Conservation (phyloP, 1,284 basidiomycete genomes). For the Mycosarcoma maydis region DNA sequence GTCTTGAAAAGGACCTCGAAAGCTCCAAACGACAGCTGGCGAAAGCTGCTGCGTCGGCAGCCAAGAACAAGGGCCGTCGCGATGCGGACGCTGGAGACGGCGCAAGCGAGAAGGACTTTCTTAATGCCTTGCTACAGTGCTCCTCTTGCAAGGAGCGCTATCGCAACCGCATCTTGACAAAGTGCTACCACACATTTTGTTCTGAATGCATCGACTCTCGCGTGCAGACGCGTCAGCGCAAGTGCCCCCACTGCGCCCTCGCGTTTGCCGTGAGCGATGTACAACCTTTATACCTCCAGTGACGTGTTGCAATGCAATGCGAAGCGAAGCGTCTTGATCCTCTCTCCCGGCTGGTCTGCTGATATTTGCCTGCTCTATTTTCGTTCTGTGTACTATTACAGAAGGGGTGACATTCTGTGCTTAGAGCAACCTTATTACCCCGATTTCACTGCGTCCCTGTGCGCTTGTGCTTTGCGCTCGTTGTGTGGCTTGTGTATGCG, state of each 20-base stretch:
- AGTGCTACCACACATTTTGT: conserved; percentile 96
- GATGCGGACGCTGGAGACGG: conserved; percentile 35
- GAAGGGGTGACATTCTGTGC: background rate
- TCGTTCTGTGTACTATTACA: background rate
- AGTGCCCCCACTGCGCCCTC: conserved; percentile 90
- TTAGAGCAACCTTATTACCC: background rate
- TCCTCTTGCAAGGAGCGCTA: conserved; percentile 87
- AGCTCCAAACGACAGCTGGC: conserved; percentile 52
- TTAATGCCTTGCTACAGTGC: conserved; percentile 87
- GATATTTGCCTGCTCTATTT: background rate
- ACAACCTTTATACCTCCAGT: conserved; percentile 77
- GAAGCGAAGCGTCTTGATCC: background rate
- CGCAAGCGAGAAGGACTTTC: conserved; percentile 69
- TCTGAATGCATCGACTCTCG: conserved; percentile 85
- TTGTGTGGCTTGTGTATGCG: background rate
- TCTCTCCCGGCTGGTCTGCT: no score
- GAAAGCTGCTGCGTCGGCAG: conserved; percentile 49
- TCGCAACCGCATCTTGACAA: conserved; percentile 85
- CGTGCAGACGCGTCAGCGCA: conserved; percentile 88
- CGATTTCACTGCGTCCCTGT: no score
- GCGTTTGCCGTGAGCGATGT: conserved; percentile 88
- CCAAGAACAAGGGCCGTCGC: conserved; percentile 56
- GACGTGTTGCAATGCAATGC: conserved; percentile 6
- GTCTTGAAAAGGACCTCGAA: conserved; percentile 55
- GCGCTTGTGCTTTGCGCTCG: background rate